Evolutionary conservation across 2,329 filamentous ascomycete species (phyloP), one percentile per base, ranked within the genome.

Genomic region (Aspergillus ochraceus): DNA sequence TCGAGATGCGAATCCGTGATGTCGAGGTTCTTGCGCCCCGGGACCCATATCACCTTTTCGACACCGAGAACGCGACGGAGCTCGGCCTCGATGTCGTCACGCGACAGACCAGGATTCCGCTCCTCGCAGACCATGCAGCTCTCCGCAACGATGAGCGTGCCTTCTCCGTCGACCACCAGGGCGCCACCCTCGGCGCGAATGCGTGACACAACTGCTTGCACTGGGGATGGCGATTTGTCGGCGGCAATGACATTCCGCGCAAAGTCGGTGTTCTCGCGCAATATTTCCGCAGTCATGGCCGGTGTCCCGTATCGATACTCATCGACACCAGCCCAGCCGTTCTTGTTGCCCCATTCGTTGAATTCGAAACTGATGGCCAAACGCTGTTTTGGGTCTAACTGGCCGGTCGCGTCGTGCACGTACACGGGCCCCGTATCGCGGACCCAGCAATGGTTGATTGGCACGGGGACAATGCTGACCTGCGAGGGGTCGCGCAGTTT

Each of bases 1-100:
- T 71, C 67, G 22, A 69, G 59, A 54, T 74, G 70, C 26, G 62
- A 65, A 53, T 74, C 71, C 3, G 70, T 73, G 52, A 72, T 67
- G 51, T 74, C 71, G 3, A 63, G 60, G 29, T 54, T 63, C 26
- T 61, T 65, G 19, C 66, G 60, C 8, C 69, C 70, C 30, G 68
- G 65, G 6, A 71, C 60, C 70, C 70, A 73, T 5, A 73, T 69
- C 10, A 73, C 59, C 42, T 72, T 71, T 19, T 63, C 57, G 36
- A 71, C 64, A 1, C 70, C 70, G 6, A 73, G 54, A 14, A 66
- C 22, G 2, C 64, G 62, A 32, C 57, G 66, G 24, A 71, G 56
- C 26, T 71, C 66, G 0, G 17, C 19, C 47, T 73, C 71, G 20
- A 71, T 67, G 1, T 67, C 59, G 5, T n/a, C 53, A 11, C 65